Percentiles rank a stretch among this genome's conserved stretches.
Conservation (phyloP, 2,329 filamentous ascomycete species). For the Epichloe baconii region DNA sequence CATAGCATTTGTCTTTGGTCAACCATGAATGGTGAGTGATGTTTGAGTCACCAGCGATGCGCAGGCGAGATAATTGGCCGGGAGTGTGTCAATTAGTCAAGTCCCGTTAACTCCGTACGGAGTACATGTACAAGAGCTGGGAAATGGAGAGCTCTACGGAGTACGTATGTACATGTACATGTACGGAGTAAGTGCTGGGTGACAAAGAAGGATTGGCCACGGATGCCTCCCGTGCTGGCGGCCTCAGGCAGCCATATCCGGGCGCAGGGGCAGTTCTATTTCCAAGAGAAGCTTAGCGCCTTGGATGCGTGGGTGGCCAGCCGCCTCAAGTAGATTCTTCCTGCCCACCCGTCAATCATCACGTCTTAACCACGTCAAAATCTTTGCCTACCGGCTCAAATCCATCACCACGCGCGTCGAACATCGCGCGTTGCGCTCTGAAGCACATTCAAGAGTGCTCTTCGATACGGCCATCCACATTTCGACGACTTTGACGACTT, state of each 20-base stretch:
- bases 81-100: neutral
- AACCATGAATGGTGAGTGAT: neutral
- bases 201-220: too few relatives aligned
- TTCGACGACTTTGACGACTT: constrained; percentile 22
- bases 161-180: too few relatives aligned
- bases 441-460: constrained; percentile 14
- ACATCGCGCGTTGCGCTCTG: constrained; percentile 28
- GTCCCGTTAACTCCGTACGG: too few relatives aligned
- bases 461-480: constrained; percentile 23
- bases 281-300: constrained; percentile 21
- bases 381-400: constrained; percentile 22
- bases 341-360: constrained; percentile 23
- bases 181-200: too few relatives aligned
- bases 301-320: constrained; percentile 17
- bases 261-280: constrained; percentile 8
- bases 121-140: too few relatives aligned
- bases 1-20: neutral
- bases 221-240: neutral
- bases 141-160: too few relatives aligned
- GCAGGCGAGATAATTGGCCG: neutral
- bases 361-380: constrained; percentile 32
- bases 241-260: constrained; percentile 16
- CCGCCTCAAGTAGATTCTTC: constrained; percentile 31
- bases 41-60: constrained; percentile 12
- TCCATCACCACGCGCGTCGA: constrained; percentile 41